A percentile compares a stretch with the other conserved stretches of the same genome.
These are phyloP conservation scores for Pezicula rhizophila DNA, from an alignment of 2,329 filamentous ascomycete genomes.

Conservation along the genomic window DNA sequence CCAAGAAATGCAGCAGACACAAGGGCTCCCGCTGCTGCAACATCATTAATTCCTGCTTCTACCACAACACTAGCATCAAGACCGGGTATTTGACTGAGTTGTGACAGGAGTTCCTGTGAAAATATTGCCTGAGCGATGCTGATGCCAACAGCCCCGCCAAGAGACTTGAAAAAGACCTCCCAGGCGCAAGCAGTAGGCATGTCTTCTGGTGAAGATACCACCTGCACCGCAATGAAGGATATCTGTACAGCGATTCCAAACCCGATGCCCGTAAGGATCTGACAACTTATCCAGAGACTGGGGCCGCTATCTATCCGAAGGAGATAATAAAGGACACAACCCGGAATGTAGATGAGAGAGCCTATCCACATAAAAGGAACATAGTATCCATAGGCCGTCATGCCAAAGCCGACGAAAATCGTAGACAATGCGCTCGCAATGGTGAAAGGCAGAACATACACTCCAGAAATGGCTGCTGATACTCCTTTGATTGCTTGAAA, in stretches of 20 bases:
- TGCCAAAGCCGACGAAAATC: conserved; percentile 29
- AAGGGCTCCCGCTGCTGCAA: conserved; percentile 19
- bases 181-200: conserved; percentile 47
- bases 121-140: conserved; percentile 25
- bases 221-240: conserved; percentile 40
- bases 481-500: conserved; percentile 5
- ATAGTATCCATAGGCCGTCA: conserved; percentile 32
- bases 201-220: conserved; percentile 42
- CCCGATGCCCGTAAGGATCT: conserved; percentile 39
- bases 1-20: conserved; percentile 26
- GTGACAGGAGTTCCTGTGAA: conserved; percentile 12
- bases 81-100: conserved; percentile 24
- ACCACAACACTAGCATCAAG: conserved; percentile 28
- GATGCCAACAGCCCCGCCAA: conserved; percentile 24
- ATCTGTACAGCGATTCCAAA: conserved; percentile 39
- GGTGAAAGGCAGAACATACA: background rate
- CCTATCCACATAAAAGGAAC: conserved; percentile 38
- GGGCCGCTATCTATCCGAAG: conserved; percentile 34
- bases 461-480: background rate
- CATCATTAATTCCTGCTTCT: conserved; percentile 31
- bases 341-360: conserved; percentile 31
- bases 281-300: conserved; percentile 43
- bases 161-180: conserved; percentile 32
- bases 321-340: conserved; percentile 32
- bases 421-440: conserved; percentile 31